phyloP scores from a whole-genome alignment of 768 basidiomycete genomes.

The Suillus sp. region DNA sequence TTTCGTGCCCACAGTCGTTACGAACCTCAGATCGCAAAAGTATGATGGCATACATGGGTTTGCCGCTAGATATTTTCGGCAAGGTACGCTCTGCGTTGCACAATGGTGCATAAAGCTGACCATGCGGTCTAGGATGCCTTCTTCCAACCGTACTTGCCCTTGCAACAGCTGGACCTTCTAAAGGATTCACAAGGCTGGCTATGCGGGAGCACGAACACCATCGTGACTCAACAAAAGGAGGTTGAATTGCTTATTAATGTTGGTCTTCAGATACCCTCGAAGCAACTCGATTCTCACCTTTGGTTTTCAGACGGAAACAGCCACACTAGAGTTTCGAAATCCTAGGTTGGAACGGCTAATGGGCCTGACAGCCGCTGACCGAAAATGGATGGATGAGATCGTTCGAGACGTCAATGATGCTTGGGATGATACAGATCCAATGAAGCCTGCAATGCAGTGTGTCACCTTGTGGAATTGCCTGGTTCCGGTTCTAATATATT shows the following conservation, averaged over 20 bases:
- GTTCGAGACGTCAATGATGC: slow-evolving; percentile 82
- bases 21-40: slow-evolving; percentile 89
- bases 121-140: slow-evolving; percentile 68
- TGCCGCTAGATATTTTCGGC: slow-evolving; percentile 94
- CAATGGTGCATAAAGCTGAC: slow-evolving; percentile 4
- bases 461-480: slow-evolving; percentile 29
- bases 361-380: slow-evolving; percentile 85
- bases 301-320: slow-evolving; percentile 75
- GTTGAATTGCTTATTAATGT: slow-evolving; percentile 92
- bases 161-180: slow-evolving; percentile 92
- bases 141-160: slow-evolving; percentile 96
- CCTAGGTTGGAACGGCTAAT: slow-evolving; percentile 75
- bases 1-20: slow-evolving; percentile 75
- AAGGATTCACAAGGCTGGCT: slow-evolving; percentile 82
- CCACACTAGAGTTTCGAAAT: slow-evolving; percentile 84
- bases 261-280: slow-evolving; percentile 22
- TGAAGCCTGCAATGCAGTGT: slow-evolving; percentile 63
- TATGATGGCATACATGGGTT: slow-evolving; percentile 87
- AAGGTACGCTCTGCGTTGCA: slow-evolving; percentile 48
- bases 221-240: slow-evolving; percentile 91
- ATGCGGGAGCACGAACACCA: slow-evolving; percentile 93
- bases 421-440: slow-evolving; percentile 70
- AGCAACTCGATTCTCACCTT: background rate
- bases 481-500: background rate
- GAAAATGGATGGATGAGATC: slow-evolving; percentile 98